These are phyloP conservation scores for Aureobasidium subglaciale DNA, from an alignment of 2,329 filamentous ascomycete genomes.

Conservation along the genomic window DNA sequence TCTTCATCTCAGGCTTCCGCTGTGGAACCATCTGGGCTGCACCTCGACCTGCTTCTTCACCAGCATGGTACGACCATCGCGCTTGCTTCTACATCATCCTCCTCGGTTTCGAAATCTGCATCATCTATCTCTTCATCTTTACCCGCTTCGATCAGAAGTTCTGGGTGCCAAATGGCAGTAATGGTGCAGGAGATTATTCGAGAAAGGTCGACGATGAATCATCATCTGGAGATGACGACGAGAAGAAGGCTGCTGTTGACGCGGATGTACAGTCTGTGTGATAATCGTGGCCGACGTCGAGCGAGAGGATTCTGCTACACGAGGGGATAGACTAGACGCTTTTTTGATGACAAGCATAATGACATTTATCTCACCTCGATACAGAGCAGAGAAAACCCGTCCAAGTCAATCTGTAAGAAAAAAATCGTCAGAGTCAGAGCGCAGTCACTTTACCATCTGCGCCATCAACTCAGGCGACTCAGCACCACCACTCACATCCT, in stretches of 20 bases:
- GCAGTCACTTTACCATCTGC: neutral
- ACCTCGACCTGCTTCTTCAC: constrained; percentile 20
- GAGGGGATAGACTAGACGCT: no score
- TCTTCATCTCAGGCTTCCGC: constrained; percentile 23
- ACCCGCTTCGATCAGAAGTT: constrained; percentile 25
- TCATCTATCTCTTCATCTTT: constrained; percentile 23
- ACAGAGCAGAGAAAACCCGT: no score
- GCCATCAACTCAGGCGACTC: neutral
- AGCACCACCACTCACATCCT: neutral
- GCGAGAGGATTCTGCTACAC: no score
- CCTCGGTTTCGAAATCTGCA: constrained; percentile 26
- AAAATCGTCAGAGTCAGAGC: no score
- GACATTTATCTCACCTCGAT: no score
- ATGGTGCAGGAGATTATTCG: neutral
- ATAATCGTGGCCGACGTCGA: no score
- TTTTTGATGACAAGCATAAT: no score
- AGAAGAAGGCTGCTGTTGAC: neutral
- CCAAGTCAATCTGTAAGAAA: no score
- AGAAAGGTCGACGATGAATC: neutral
- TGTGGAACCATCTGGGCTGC: constrained; percentile 23
- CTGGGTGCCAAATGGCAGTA: constrained; percentile 20
- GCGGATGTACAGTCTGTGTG: neutral
- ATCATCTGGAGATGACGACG: no score
- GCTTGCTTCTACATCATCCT: constrained; percentile 26
- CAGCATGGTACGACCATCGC: constrained; percentile 27